Evolutionary conservation across 768 basidiomycete genomes (phyloP).

Genomic region (Lactarius sanguifluus): DNA sequence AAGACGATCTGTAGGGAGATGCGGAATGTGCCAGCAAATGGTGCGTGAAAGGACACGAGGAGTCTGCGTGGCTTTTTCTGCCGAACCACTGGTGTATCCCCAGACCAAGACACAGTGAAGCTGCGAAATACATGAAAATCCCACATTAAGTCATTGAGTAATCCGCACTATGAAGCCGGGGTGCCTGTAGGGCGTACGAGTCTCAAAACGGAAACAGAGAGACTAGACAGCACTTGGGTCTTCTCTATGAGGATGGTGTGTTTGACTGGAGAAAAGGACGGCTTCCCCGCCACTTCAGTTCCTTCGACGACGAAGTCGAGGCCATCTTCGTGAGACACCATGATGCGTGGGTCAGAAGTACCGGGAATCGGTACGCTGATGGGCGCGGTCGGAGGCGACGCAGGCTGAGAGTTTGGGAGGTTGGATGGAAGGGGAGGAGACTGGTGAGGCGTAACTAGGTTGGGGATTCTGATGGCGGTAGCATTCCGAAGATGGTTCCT

Average conservation of each 20-base stretch:
- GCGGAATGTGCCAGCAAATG: constrained; percentile 1
- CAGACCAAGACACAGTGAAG: neutral
- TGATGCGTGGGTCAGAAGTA: constrained; percentile 1
- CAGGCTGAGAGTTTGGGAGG: neutral
- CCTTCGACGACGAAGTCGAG: constrained; percentile 16
- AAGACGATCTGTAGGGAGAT: neutral
- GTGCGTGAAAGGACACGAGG: constrained; percentile 10
- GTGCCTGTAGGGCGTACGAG: neutral
- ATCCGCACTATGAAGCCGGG: constrained; percentile 4
- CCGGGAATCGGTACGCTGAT: accelerated
- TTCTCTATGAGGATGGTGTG: neutral
- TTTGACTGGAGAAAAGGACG: neutral
- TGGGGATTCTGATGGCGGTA: neutral
- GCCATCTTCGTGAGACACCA: constrained; percentile 12
- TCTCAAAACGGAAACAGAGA: neutral
- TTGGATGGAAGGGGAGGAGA: neutral
- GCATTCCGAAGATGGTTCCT: constrained; percentile 11
- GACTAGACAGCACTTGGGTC: neutral
- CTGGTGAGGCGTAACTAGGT: neutral
- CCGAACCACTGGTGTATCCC: neutral
- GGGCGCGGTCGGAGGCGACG: neutral
- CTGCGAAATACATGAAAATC: constrained; percentile 1
- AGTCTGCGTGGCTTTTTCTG: neutral
- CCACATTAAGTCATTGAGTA: neutral
- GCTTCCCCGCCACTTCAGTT: neutral